phyloP scores from a whole-genome alignment of 2,329 filamentous ascomycete genomes.

The Paecilomyces fulvus region DNA sequence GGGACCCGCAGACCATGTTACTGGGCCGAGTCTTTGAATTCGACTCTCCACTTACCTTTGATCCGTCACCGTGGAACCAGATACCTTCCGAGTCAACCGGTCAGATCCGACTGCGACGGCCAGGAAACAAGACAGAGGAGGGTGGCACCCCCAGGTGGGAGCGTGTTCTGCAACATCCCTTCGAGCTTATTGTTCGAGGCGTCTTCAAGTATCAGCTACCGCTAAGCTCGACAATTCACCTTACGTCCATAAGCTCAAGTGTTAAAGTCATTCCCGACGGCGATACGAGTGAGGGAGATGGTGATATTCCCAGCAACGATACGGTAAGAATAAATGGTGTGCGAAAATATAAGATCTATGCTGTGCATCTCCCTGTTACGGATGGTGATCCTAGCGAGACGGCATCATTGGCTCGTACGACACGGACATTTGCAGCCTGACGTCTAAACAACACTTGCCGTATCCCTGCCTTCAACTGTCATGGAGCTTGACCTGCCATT shows the following conservation, averaged over 20 bases:
- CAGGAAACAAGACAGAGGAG: constrained; percentile 77
- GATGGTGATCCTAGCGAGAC: not conserved
- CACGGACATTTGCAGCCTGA: not conserved
- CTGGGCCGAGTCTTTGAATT: constrained; percentile 83
- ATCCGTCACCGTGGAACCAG: constrained; percentile 78
- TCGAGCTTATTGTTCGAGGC: constrained; percentile 85
- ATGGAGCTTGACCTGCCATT: not conserved
- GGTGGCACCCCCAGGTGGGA: constrained; percentile 85
- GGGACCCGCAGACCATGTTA: constrained; percentile 70
- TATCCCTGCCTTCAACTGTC: not conserved
- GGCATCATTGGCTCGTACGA: not conserved
- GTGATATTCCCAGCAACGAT: constrained; percentile 17
- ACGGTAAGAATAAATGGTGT: constrained; percentile 15
- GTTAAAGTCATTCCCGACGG: constrained; percentile 31
- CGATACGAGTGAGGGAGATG: constrained; percentile 10
- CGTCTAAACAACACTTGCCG: not conserved
- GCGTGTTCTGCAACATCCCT: constrained; percentile 79
- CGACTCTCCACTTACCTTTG: constrained; percentile 80
- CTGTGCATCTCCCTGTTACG: not conserved
- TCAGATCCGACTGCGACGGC: constrained; percentile 70
- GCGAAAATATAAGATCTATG: not conserved
- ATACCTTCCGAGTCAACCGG: constrained; percentile 65
- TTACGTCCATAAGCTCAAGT: constrained; percentile 39
- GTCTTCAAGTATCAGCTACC: constrained; percentile 74
- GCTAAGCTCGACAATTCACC: constrained; percentile 46